Percentiles rank a stretch among this genome's conserved stretches.
Evolutionary conservation across 2,329 filamentous ascomycete species (phyloP).

Genomic region (Talaromyces sp.): DNA sequence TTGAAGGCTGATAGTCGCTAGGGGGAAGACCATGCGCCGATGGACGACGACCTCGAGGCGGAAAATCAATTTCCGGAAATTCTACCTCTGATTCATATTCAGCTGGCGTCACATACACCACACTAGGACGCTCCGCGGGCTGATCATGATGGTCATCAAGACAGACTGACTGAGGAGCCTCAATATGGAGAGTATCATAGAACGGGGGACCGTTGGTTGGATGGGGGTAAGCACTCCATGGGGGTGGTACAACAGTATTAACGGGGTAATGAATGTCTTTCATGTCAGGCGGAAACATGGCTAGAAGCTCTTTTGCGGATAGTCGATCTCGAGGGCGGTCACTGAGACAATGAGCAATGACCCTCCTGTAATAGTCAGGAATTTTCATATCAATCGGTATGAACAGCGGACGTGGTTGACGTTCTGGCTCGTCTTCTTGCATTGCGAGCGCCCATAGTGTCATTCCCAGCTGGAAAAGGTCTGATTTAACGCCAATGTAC

Average conservation of each 20-base stretch:
- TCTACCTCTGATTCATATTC: conserved; percentile 5
- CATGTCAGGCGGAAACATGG: conserved; percentile 57
- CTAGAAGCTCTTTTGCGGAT: conserved; percentile 68
- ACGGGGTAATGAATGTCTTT: background rate
- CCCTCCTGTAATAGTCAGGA: conserved; percentile 72
- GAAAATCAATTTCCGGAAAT: conserved; percentile 17
- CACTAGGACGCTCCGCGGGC: conserved; percentile 8
- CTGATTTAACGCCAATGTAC: conserved; percentile 97
- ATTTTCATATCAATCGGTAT: conserved; percentile 51
- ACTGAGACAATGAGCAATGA: conserved; percentile 74
- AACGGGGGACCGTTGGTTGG: conserved; percentile 1
- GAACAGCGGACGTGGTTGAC: conserved; percentile 65
- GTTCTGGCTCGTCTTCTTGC: conserved; percentile 85
- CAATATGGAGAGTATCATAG: conserved; percentile 11
- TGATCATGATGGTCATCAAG: conserved; percentile 10
- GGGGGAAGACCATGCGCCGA: conserved; percentile 14
- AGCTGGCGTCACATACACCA: conserved; percentile 18
- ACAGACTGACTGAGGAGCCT: conserved; percentile 6
- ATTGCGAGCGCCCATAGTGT: conserved; percentile 88
- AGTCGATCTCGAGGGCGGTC: conserved; percentile 67
- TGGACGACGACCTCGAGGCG: conserved; percentile 17
- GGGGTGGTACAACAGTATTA: background rate
- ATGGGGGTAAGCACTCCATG: conserved; percentile 3
- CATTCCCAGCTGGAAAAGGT: conserved; percentile 95
- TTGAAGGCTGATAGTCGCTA: conserved; percentile 18